These are phyloP conservation scores for Cytidiella melzeri DNA, from an alignment of 768 basidiomycete genomes.

Conservation along the genomic window DNA sequence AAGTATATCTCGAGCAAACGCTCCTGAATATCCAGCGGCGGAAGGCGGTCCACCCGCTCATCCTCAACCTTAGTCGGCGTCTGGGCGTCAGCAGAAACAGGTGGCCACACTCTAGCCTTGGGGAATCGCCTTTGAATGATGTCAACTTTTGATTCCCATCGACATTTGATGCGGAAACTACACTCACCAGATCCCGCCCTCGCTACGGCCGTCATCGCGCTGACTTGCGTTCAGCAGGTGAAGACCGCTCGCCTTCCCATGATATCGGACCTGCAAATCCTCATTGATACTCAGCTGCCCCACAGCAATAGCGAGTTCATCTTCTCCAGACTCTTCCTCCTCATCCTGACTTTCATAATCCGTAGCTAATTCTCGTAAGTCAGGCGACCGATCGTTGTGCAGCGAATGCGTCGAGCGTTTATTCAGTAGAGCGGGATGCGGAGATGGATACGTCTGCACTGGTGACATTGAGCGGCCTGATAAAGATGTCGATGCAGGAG, in stretches of 20 bases:
- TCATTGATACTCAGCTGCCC: conserved; percentile 87
- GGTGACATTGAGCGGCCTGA: conserved; percentile 16
- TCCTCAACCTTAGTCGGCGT: conserved; percentile 29
- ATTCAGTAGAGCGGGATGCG: conserved; percentile 12
- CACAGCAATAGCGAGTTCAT: conserved; percentile 59
- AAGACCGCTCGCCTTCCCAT: conserved; percentile 79
- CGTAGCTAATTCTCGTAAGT: conserved; percentile 11
- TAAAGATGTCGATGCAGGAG: conserved; percentile 17
- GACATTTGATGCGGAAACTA: neutral
- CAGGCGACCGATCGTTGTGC: no score
- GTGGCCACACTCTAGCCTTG: conserved; percentile 86
- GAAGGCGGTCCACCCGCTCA: conserved; percentile 41
- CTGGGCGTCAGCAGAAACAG: conserved; percentile 29
- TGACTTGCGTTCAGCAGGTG: conserved; percentile 63
- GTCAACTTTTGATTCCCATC: conserved; percentile 8
- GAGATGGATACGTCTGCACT: conserved; percentile 8
- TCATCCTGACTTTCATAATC: conserved; percentile 27
- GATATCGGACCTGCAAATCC: conserved; percentile 79
- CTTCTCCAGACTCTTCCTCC: conserved; percentile 29
- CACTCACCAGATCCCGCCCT: conserved; percentile 69
- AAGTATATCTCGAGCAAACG: conserved; percentile 75
- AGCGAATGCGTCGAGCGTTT: conserved; percentile 2
- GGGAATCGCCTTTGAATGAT: conserved; percentile 70
- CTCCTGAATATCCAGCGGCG: conserved; percentile 53
- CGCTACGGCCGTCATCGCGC: conserved; percentile 57